phyloP scores from a whole-genome alignment of 2,329 filamentous ascomycete species.

The Aspergillus udagawae region DNA sequence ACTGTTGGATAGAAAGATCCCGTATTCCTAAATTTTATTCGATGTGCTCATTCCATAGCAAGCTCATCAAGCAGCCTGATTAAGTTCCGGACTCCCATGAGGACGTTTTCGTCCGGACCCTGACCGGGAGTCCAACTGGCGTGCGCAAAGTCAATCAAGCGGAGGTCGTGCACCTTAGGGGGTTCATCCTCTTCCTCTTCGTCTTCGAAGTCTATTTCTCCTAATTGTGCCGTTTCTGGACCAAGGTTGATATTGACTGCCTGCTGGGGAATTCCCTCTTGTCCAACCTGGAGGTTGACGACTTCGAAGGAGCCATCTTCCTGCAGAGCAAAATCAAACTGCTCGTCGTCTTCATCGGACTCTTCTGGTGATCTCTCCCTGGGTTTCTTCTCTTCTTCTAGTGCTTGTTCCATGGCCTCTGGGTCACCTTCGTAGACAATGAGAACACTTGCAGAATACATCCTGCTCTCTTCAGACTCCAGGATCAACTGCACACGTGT shows the following conservation, averaged over 20 bases:
- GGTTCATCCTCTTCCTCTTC: constrained; percentile 55
- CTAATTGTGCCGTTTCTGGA: constrained; percentile 36
- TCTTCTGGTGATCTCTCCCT: constrained; percentile 24
- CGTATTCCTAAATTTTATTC: constrained; percentile 2
- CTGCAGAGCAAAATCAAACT: constrained; percentile 24
- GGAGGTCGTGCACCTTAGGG: constrained; percentile 71
- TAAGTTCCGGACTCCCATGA: constrained; percentile 70
- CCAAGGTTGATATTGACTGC: constrained; percentile 34
- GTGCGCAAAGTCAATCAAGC: constrained; percentile 96
- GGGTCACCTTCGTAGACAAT: constrained; percentile 64
- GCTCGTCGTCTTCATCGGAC: constrained; percentile 28
- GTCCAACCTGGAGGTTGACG: constrained; percentile 26
- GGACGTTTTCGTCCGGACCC: constrained; percentile 79
- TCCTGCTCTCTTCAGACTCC: constrained; percentile 58
- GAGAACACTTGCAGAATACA: constrained; percentile 64
- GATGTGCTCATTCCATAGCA: constrained; percentile 26
- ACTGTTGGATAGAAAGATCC: constrained; percentile 12
- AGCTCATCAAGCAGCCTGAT: constrained; percentile 68
- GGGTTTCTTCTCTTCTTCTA: constrained; percentile 42
- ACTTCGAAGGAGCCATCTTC: constrained; percentile 29
- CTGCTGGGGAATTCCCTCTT: constrained; percentile 25
- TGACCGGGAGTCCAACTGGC: constrained; percentile 76
- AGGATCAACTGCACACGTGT: constrained; percentile 45
- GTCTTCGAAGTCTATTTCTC: constrained; percentile 48
- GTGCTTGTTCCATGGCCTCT: constrained; percentile 49